These are phyloP conservation scores for Scheffersomyces titani DNA, from an alignment of 1,139 yeast genomes.

Conservation along the genomic window DNA sequence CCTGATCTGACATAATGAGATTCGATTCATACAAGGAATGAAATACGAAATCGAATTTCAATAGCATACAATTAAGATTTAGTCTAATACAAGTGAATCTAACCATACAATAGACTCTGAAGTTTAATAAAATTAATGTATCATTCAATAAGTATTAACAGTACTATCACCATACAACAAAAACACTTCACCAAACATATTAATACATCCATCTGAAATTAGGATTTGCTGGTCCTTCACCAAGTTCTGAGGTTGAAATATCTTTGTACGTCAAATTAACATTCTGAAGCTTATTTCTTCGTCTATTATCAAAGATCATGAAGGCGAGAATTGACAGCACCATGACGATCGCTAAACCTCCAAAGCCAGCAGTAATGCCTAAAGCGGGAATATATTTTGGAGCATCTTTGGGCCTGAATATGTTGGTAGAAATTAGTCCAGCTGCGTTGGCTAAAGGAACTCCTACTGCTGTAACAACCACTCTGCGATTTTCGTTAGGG, in stretches of 20 bases:
- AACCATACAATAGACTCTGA: no score
- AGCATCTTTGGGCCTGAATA: conserved; percentile 29
- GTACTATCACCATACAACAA: no score
- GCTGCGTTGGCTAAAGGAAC: conserved; percentile 36
- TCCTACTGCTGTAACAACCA: conserved; percentile 30
- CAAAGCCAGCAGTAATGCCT: conserved; percentile 37
- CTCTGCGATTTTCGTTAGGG: conserved; percentile 41
- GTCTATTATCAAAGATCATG: conserved; percentile 41
- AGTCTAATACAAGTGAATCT: no score
- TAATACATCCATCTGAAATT: conserved; percentile 51
- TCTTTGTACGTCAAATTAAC: conserved; percentile 41
- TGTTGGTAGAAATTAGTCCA: conserved; percentile 32
- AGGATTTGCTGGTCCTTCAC: conserved; percentile 49
- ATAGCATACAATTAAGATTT: neutral
- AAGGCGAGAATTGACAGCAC: conserved; percentile 21
- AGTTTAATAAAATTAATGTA: no score
- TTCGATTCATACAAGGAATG: no score
- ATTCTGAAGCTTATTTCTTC: conserved; percentile 43
- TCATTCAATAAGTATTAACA: neutral
- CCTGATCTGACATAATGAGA: no score
- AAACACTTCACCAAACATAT: neutral
- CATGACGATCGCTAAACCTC: conserved; percentile 30
- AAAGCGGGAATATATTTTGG: conserved; percentile 32
- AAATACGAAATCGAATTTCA: neutral
- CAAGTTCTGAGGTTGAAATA: conserved; percentile 44